phyloP scores from a whole-genome alignment of 2,329 filamentous ascomycete species.

The Capronia americana region DNA sequence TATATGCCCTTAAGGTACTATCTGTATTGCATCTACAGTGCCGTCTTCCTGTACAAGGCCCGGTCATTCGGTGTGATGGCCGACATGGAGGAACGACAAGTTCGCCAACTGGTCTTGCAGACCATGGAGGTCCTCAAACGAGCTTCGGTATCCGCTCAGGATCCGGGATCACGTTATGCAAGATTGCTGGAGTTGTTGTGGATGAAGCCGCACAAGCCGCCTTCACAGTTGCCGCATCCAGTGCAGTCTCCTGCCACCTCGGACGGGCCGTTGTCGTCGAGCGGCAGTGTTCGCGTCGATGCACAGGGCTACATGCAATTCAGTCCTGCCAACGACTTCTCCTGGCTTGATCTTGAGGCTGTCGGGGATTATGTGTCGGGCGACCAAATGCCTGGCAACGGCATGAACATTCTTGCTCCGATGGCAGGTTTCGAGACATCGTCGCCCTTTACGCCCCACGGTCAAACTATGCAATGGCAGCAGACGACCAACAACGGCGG shows the following conservation, averaged over 20 bases:
- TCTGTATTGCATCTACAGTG: conserved; percentile 67
- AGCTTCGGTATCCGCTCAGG: conserved; percentile 63
- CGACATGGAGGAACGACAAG: conserved; percentile 60
- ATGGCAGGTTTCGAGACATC: conserved; percentile 34
- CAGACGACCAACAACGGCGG: conserved; percentile 36
- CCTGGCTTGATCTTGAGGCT: conserved; percentile 66
- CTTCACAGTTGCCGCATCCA: conserved; percentile 35
- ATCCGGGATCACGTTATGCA: conserved; percentile 67
- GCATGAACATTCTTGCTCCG: conserved; percentile 30
- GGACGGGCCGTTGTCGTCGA: conserved; percentile 44
- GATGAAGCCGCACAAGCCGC: conserved; percentile 49
- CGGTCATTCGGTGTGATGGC: conserved; percentile 65
- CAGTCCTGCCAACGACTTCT: conserved; percentile 63
- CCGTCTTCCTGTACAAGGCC: conserved; percentile 70
- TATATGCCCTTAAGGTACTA: conserved; percentile 71
- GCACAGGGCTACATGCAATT: conserved; percentile 47
- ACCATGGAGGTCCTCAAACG: conserved; percentile 66
- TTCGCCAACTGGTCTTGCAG: conserved; percentile 64
- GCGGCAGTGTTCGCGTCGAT: conserved; percentile 38
- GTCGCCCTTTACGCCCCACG: conserved; percentile 29
- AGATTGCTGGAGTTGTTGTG: conserved; percentile 66
- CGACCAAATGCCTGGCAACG: conserved; percentile 44
- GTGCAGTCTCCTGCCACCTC: conserved; percentile 40
- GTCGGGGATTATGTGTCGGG: conserved; percentile 63
- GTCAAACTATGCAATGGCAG: conserved; percentile 45